These are phyloP conservation scores for Hydnomerulius pinastri DNA, from an alignment of 768 basidiomycete species.

Conservation along the genomic window DNA sequence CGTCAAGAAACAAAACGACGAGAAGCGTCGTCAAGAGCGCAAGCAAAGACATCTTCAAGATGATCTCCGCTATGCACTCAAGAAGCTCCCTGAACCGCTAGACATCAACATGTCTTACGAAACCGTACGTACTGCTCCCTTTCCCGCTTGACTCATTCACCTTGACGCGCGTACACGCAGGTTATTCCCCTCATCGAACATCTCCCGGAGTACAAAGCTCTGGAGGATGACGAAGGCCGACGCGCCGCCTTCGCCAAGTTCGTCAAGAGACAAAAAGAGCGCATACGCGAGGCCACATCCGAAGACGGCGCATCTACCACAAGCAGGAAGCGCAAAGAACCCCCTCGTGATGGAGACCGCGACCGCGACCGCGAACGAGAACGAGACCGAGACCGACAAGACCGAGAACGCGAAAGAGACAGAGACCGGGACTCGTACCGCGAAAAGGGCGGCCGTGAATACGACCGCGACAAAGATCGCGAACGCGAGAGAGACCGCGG, in stretches of 20 bases:
- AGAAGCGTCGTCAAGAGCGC: conserved; percentile 83
- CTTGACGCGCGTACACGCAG: conserved; percentile 36
- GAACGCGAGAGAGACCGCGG: conserved; percentile 41
- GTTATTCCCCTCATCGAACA: conserved; percentile 76
- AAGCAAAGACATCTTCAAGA: conserved; percentile 88
- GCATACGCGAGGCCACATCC: conserved; percentile 71
- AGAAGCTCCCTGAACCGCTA: conserved; percentile 81
- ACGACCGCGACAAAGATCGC: conserved; percentile 42
- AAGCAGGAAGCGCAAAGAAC: conserved; percentile 81
- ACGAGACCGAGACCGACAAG: conserved; percentile 36
- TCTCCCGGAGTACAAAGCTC: conserved; percentile 81
- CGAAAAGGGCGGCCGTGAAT: conserved; percentile 35
- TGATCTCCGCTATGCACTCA: conserved; percentile 93
- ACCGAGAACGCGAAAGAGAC: conserved; percentile 31
- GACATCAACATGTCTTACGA: conserved; percentile 79
- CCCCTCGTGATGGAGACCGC: conserved; percentile 48
- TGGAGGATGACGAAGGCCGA: conserved; percentile 86
- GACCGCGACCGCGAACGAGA: conserved; percentile 47
- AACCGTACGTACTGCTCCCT: conserved; percentile 52
- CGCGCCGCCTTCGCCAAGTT: conserved; percentile 85
- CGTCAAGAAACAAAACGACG: conserved; percentile 77
- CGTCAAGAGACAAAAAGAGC: conserved; percentile 90
- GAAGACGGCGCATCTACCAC: conserved; percentile 83
- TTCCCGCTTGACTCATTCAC: neutral
- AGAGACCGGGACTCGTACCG: conserved; percentile 29